Evolutionary conservation across 257 asterid species (phyloP).

Genomic region (Marsdenia floribunda): DNA sequence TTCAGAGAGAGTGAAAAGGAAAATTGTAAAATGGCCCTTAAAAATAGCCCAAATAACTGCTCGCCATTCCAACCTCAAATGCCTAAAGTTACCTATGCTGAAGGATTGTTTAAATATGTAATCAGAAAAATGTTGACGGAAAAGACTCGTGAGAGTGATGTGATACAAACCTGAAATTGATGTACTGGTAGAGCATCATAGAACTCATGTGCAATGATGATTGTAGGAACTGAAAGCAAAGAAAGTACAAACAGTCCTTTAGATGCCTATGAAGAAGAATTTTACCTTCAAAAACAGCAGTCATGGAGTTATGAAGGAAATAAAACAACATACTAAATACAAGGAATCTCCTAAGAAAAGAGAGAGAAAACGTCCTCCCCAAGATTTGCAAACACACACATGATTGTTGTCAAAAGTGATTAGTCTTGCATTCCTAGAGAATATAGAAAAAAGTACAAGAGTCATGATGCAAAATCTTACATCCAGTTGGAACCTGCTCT

Average conservation of each 20-base stretch:
- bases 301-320: background rate
- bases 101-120: background rate
- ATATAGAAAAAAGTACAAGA: background rate
- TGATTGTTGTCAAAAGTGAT: background rate
- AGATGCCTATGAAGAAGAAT: background rate
- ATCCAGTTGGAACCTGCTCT: slow-evolving; percentile 87
- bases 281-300: background rate
- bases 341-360: background rate
- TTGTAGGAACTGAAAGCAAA: slow-evolving; percentile 69
- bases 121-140: background rate
- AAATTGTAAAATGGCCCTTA: background rate
- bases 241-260: background rate
- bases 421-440: background rate
- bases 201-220: slow-evolving; percentile 91
- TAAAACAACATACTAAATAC: background rate
- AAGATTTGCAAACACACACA: background rate
- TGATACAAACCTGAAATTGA: slow-evolving; percentile 86
- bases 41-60: background rate
- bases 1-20: background rate
- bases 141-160: slow-evolving; percentile 13
- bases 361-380: background rate
- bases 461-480: slow-evolving; percentile 34
- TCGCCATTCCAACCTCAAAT: background rate
- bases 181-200: slow-evolving; percentile 97
- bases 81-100: background rate